Conservation (phyloP, 2,329 filamentous ascomycete genomes). For the Penicillium janthinellum region DNA sequence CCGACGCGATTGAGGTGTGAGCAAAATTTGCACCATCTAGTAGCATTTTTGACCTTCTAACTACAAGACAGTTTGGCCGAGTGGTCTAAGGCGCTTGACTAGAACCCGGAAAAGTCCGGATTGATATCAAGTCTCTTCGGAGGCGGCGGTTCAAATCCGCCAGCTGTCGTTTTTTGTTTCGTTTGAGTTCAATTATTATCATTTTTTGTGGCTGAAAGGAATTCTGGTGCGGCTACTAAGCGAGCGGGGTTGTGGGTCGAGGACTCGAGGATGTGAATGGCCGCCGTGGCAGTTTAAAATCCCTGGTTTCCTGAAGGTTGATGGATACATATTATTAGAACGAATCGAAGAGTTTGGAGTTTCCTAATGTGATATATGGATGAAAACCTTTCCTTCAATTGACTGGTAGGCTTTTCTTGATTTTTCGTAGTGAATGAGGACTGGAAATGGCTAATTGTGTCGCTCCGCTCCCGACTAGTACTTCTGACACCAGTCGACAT, state of each 20-base stretch:
- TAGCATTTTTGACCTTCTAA: neutral
- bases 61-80: slow-evolving; percentile 2
- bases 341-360: too few species aligned
- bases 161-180: slow-evolving; percentile 3
- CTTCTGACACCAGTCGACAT: too few species aligned
- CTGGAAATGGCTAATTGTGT: too few species aligned
- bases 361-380: too few species aligned
- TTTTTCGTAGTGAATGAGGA: too few species aligned
- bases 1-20: too few species aligned
- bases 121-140: slow-evolving; percentile 4
- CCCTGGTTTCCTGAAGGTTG: neutral
- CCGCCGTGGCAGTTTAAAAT: neutral
- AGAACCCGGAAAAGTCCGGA: neutral
- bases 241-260: neutral
- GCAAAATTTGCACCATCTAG: neutral
- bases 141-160: slow-evolving; percentile 9
- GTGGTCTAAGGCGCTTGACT: slow-evolving; percentile 10
- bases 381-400: too few species aligned
- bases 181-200: too few species aligned
- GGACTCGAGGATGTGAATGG: neutral
- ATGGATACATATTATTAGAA: too few species aligned
- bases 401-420: too few species aligned
- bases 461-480: too few species aligned
- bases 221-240: neutral
- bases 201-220: neutral